phyloP scores from a whole-genome alignment of 2,329 filamentous ascomycete genomes.

The Fonsecaea nubica region DNA sequence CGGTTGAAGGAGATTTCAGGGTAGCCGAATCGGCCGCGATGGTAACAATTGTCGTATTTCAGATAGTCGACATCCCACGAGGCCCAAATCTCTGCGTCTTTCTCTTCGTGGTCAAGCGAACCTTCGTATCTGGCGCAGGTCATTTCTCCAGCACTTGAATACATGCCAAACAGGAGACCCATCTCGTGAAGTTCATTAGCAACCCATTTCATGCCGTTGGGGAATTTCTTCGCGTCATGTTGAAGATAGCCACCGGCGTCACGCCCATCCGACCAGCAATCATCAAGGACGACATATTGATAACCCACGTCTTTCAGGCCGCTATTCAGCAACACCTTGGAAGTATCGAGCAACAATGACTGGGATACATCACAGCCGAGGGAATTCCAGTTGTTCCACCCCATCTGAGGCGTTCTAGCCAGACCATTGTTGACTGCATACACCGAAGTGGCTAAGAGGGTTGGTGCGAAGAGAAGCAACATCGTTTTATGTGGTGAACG shows the following conservation, averaged over 20 bases:
- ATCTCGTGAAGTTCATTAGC: conserved; percentile 57
- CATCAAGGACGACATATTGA: conserved; percentile 60
- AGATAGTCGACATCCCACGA: conserved; percentile 57
- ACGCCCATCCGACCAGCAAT: conserved; percentile 59
- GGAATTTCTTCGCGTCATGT: conserved; percentile 52
- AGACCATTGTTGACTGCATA: conserved; percentile 50
- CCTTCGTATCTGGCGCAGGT: conserved; percentile 49
- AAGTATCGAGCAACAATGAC: conserved; percentile 55
- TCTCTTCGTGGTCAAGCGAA: conserved; percentile 57
- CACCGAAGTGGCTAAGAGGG: conserved; percentile 24
- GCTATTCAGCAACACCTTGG: conserved; percentile 52
- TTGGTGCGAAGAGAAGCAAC: conserved; percentile 30
- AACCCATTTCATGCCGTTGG: conserved; percentile 56
- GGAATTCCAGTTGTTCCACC: conserved; percentile 57
- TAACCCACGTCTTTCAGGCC: conserved; percentile 48
- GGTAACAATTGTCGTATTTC: conserved; percentile 63
- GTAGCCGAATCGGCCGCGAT: conserved; percentile 58
- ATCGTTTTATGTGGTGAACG: neutral
- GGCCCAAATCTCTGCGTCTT: conserved; percentile 61
- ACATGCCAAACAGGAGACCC: conserved; percentile 62
- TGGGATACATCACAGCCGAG: conserved; percentile 58
- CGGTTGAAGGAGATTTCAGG: conserved; percentile 54
- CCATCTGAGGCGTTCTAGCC: conserved; percentile 52
- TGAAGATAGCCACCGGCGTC: conserved; percentile 53
- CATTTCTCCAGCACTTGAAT: conserved; percentile 49